Base-by-base conservation (phyloP, 2,329 filamentous ascomycete species). In the Trichophaea hybrida region DNA sequence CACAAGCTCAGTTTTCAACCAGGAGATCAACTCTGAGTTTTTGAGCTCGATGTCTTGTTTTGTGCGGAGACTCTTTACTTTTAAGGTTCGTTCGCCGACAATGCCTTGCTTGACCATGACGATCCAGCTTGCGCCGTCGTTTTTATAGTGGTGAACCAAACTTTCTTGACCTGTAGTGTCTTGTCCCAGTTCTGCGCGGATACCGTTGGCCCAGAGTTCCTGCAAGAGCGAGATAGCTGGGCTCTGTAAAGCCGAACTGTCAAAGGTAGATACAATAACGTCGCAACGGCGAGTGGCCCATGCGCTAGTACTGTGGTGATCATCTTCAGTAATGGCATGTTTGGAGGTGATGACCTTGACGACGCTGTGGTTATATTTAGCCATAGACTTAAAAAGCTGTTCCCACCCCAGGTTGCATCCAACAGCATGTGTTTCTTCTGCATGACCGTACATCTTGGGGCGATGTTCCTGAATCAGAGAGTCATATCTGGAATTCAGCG, bases 341-440 rank as follows among this genome's bases (percentile, higher is more conserved):
- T 64, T 65, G 34, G 48, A 15, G 17, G 57, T 62, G 35, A 15
- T 31, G 10, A 7, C 38, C 43, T 61, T 64, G 17, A 62, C 57
- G 15, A 64, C 58, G 66, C 66, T 73, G 72, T 59, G 62, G 54
- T 68, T 65, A 38, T 67, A 66, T 31, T 81, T 81, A 2, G 79
- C 75, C 70, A 87, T 81, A 1, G 77, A 76, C 44, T 80, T 80
- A 5, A 84, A 83, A 3, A 95, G 75, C 59, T 85, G 82, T 68
- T 96, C 90, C 82, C 90, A 94, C 31, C 86, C 86, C 44, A 97
- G 75, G 69, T 89, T 94, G 70, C 97, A 91, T 0, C 94, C 93
- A 8, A 97, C 93, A 4, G 88, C 91, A 69, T 94, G 88, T 17
- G 82, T 81, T 67, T 84, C 82, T 58, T 80, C 77, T 48, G 79